Evolutionary conservation across 331 rosid species (phyloP).

Genomic region (Spiraea crenata): DNA sequence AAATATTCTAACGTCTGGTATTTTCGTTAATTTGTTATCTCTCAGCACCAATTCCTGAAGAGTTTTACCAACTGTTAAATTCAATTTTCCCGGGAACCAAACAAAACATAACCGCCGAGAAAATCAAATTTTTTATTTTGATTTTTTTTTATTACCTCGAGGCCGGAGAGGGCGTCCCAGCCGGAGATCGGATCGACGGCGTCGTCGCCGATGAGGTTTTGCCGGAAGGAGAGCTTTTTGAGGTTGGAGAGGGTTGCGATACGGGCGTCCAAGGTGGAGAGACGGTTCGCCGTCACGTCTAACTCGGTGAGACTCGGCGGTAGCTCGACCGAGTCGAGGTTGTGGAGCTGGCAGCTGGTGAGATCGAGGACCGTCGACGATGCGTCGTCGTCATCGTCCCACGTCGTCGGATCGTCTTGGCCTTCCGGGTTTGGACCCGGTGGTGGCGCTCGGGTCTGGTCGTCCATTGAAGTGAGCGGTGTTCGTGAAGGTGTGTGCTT

Average conservation of each 20-base stretch:
- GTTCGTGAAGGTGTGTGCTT: neutral
- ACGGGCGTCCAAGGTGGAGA: constrained; percentile 75
- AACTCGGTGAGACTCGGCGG: constrained; percentile 65
- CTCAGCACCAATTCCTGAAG: constrained; percentile 79
- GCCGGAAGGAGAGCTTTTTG: constrained; percentile 80
- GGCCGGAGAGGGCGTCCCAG: constrained; percentile 58
- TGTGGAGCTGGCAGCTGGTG: constrained; percentile 82
- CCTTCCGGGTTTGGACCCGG: constrained; percentile 24
- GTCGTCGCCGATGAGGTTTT: constrained; percentile 65
- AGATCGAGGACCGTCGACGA: constrained; percentile 75
- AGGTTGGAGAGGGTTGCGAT: constrained; percentile 60
- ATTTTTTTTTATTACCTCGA: constrained; percentile 46
- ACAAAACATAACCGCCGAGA: neutral
- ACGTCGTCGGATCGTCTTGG: constrained; percentile 18
- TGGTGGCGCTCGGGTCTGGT: constrained; percentile 14
- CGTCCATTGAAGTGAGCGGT: constrained; percentile 34
- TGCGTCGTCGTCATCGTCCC: constrained; percentile 44
- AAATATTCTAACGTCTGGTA: constrained; percentile 76
- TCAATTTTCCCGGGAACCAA: constrained; percentile 7
- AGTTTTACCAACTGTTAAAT: neutral
- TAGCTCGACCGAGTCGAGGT: constrained; percentile 72
- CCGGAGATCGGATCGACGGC: constrained; percentile 71
- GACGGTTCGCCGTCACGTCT: constrained; percentile 87
- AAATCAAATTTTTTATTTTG: neutral
- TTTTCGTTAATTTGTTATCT: constrained; percentile 65